Evolutionary conservation across 2,329 filamentous ascomycete species (phyloP), one percentile per base, ranked within the genome.

Genomic region (Hymenoscyphus infarciens): DNA sequence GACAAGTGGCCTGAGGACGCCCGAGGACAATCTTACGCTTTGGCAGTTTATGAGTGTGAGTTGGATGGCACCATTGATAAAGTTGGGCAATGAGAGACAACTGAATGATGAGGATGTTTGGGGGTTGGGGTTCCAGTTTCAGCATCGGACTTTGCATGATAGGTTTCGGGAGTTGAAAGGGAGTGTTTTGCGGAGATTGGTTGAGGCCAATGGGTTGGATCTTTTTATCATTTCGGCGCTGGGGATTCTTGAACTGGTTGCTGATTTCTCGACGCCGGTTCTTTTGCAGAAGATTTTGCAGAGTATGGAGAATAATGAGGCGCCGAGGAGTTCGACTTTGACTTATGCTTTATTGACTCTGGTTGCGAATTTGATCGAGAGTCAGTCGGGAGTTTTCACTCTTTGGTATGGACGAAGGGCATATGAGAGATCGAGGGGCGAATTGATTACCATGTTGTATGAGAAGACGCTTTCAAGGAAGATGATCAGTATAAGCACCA

Each of bases 1-100:
- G 1, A 87, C 82, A 0, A 80, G 77, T 2, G 75, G 80, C 1
- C 77, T 90, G n/a, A 87, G 91, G 33, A 87, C 83, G 56, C 88
- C 92, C 0, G 92, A 97, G 74, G 92, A 97, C 69, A 86, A 89
- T 66, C 74, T 96, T 27, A 89, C 83, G 0, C 79, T 93, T 0
- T 92, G 91, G 83, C 89, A 93, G 68, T 97, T 91, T 76, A 89
- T 94, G 84, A 88, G 85, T 5, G 88, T 96, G 31, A 90, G 85
- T 0, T 97, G 92, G 92, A 88, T 96, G 77, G 79, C 80, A 0
- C 88, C 92, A 0, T 76, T 96, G 6, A 91, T 96, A 13, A 77
- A 79, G 1, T 75, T 86, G 27, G 91, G 88, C 1, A 83, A 80
- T 52, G 78, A 79, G 33, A 80, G 86, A 49, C 88, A 92, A 68